Conservation (phyloP, 2,329 filamentous ascomycete species). For the Venturia nashicola region DNA sequence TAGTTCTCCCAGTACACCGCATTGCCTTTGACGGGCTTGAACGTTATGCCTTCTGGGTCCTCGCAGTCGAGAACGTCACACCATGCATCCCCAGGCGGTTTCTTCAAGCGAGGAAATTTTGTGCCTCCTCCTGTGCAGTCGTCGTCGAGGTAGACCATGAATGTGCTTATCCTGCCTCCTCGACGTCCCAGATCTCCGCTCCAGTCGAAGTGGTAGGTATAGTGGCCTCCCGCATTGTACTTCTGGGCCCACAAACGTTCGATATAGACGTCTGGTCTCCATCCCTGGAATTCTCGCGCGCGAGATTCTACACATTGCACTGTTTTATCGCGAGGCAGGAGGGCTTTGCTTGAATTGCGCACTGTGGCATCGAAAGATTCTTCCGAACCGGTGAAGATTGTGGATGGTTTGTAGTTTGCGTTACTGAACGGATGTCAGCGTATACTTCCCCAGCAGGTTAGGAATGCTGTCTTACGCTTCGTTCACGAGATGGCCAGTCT, state of each 20-base stretch:
- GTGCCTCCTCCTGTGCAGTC: constrained; percentile 46
- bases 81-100: constrained; percentile 35
- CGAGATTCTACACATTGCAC: constrained; percentile 48
- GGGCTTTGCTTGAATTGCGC: constrained; percentile 41
- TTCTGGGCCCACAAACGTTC: constrained; percentile 49
- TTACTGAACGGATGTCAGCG: constrained; percentile 20
- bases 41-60: constrained; percentile 36
- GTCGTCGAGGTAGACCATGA: constrained; percentile 47
- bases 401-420: constrained; percentile 40
- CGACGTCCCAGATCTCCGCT: constrained; percentile 26
- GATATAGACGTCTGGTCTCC: constrained; percentile 44
- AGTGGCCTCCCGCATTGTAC: constrained; percentile 46
- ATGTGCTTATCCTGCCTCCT: constrained; percentile 38
- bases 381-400: constrained; percentile 37
- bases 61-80: constrained; percentile 45
- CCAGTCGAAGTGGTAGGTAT: constrained; percentile 50
- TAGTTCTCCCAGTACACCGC: constrained; percentile 54
- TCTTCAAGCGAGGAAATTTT: constrained; percentile 42
- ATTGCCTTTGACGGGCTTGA: constrained; percentile 45
- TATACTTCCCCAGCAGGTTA: not conserved
- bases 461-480: not conserved
- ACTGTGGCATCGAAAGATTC: constrained; percentile 36
- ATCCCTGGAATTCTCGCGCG: constrained; percentile 47
- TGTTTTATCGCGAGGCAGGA: constrained; percentile 24
- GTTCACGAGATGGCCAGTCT: constrained; percentile 23